A percentile compares a stretch with the other conserved stretches of the same genome.
These are phyloP conservation scores for Alloteropsis angusta DNA, from an alignment of 202 grass and related monocot genomes.

Conservation along the genomic window DNA sequence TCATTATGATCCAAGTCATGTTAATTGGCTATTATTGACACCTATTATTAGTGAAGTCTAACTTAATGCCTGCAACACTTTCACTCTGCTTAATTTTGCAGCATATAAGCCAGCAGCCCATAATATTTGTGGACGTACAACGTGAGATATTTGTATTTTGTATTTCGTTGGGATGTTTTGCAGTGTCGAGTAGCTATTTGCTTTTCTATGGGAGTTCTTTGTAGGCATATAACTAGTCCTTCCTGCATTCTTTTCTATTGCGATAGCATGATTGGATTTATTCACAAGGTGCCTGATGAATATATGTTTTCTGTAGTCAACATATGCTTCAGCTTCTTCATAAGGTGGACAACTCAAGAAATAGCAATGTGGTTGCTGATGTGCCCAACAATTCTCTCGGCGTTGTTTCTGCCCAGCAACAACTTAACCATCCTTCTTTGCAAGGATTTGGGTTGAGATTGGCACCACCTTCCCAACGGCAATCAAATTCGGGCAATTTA, in stretches of 20 bases:
- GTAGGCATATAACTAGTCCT: slow-evolving; percentile 8
- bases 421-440: slow-evolving; percentile 54
- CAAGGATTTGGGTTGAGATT: slow-evolving; percentile 84
- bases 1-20: not conserved
- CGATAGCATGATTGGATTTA: slow-evolving; percentile 3
- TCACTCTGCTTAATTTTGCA: not conserved
- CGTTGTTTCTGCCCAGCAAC: slow-evolving; percentile 45
- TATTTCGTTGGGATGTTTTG: not conserved
- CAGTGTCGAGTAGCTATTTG: not conserved
- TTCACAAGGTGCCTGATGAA: slow-evolving; percentile 26
- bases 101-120: not conserved
- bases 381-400: slow-evolving; percentile 30
- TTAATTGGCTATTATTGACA: not conserved
- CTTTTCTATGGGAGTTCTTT: slow-evolving; percentile 11
- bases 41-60: slow-evolving; percentile 1
- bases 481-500: slow-evolving; percentile 38
- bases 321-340: slow-evolving; percentile 99
- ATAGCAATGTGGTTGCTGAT: slow-evolving; percentile 39
- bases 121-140: slow-evolving; percentile 5
- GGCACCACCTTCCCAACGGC: slow-evolving; percentile 58
- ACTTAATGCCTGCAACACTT: not conserved
- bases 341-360: slow-evolving; percentile 80
- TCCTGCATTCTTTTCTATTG: slow-evolving; percentile 10
- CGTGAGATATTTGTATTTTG: not conserved
- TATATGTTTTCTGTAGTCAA: slow-evolving; percentile 64